Evolutionary conservation across 768 basidiomycete genomes (phyloP), one percentile per base, ranked within the genome.

Genomic region (Hebeloma cylindrosporum): DNA sequence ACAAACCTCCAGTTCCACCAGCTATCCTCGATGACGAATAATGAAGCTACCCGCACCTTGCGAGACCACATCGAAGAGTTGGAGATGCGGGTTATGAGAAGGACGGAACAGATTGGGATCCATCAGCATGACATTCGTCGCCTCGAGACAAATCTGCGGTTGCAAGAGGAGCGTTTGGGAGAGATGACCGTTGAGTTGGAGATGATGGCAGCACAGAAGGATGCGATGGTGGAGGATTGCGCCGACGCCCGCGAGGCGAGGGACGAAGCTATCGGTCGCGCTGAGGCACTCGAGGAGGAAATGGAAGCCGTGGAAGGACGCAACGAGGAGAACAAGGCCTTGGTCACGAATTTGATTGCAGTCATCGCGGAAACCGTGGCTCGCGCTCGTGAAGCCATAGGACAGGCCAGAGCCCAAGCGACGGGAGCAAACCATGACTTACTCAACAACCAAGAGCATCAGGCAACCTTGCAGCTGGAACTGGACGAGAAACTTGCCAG

Each of bases 201-300:
- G 56, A 75, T 76, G 48, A 67, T 82, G 46, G 70, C 66, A 16
- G 74, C 79, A 4, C 78, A 89, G 68, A 88, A 84, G 60, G 79
- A 80, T 44, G 82, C 85, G 2, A 88, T 92, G 85, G 78, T 91
- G 0, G 88, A 90, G 50, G 89, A 92, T 58, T 91, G 89, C 55
- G 82, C 83, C 3, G 80, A 83, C 43, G 87, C 86, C 2, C 72
- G 89, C 41, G 83, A 83, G 43, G 78, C 83, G 16, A 73, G 89
- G 26, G 84, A 92, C 60, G 73, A 73, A 18, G 84, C 87, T 4
- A 59, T 82, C 31, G 56, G 59, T 42, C 69, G 67, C 47, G 61
- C 76, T 20, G 89, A 90, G 44, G 63, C 61, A n/a, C 60, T 83
- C 47, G 88, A 90, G 53, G 74, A 80, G 30, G 77, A 80, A 48